These are phyloP conservation scores for Trichoderma asperelloides DNA, from an alignment of 495 filamentous ascomycete genomes.

Conservation along the genomic window DNA sequence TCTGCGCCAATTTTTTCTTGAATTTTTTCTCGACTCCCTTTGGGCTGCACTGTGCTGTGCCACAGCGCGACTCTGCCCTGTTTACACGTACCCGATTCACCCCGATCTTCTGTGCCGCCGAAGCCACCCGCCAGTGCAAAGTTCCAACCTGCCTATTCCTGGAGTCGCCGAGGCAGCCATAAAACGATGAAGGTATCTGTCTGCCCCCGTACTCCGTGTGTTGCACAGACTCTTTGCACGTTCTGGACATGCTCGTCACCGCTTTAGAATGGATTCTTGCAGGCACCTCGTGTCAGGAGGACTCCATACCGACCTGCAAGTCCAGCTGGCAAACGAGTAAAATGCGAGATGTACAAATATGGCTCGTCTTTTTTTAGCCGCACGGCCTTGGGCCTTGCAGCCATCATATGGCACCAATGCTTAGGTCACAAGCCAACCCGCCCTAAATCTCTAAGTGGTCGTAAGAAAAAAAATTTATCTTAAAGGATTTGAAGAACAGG, in stretches of 20 bases:
- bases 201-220: neutral
- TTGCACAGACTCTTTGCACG: neutral
- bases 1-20: neutral
- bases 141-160: neutral
- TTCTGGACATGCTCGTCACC: neutral
- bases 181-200: neutral
- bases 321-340: neutral
- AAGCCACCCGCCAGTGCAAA: conserved; percentile 5
- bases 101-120: neutral
- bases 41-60: conserved; percentile 4
- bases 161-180: neutral
- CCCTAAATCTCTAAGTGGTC: neutral
- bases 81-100: neutral
- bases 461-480: neutral
- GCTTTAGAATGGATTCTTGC: neutral
- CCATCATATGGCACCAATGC: neutral
- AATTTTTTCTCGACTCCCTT: neutral
- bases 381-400: neutral
- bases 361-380: neutral
- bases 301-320: neutral
- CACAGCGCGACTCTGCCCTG: neutral
- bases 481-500: neutral
- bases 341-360: neutral
- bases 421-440: neutral
- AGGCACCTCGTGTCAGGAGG: neutral